Evolutionary conservation across 352 stramenopile genomes (phyloP), one percentile per base, ranked within the genome.

Genomic region (Phytophthora lateralis): DNA sequence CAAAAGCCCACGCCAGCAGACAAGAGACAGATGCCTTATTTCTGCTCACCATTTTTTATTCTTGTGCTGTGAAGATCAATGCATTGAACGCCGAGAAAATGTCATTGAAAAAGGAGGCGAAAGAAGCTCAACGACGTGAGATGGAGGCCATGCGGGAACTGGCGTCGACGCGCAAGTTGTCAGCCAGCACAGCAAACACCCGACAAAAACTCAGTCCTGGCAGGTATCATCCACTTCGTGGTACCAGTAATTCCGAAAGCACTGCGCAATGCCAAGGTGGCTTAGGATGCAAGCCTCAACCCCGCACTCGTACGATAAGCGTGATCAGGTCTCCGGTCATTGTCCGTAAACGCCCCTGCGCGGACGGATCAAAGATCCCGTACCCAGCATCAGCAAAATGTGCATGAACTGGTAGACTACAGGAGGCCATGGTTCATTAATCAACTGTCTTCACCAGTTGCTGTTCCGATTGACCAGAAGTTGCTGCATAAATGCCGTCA

Each of bases 81-180:
- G 52, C 49, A 7, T 47, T 91, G 3, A 61, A 43, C 21, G 67
- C 66, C 0, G 75, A 89, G 14, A 84, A 85, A 11, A 55, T 74
- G 2, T 41, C 46, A 9, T 74, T 89, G 15, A 89, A 83, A 35
- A 50, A 59, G 0, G 29, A 53, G 8, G 48, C 56, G 3, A 63
- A 53, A 18, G 63, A 57, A 20, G 66, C 68, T 1, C 66, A 72
- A 35, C 75, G 82, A 52, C 78, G 73, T 34, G 76, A 90, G 38
- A 78, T 66, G 43, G 78, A 88, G 21, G 63, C 69, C 6, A 75
- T 72, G 29, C 80, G 76, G 29, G 51, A 71, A 6, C 61, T 89
- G 18, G 76, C 68, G 6, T 51, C 58, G 18, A 57, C 52, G 0
- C 72, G 50, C 15, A 88, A 75, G 18, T 10, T 32, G 8, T 20